Evolutionary conservation across 495 filamentous ascomycete species (phyloP), one percentile per base, ranked within the genome.

Genomic region (Tuber umbilicatum): DNA sequence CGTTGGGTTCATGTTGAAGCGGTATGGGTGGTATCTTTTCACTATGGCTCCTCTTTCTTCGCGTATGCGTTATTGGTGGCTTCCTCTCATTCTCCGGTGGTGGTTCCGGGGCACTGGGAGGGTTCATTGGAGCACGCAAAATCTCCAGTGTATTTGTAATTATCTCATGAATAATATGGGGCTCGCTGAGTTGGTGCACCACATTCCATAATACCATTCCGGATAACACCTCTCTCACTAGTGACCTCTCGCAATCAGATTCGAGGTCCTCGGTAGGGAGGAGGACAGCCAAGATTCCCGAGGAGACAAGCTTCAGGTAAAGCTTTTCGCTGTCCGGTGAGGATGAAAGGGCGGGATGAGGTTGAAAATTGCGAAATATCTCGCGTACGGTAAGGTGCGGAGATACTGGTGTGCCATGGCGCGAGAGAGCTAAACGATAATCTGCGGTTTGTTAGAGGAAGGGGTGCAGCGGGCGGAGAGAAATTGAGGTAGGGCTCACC

Each of bases 251-350:
- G 81, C 93, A 97, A 69, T 86, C 88, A 83, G 96, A 97, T 80
- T 94, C 89, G 16, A 98, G 87, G 79, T 98, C 94, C 81, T 97
- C 94, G 27, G 92, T 95, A 7, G 95, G 95, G 43, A 99, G 86
- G 38, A 98, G 86, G 67, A 97, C 85, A 6, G 93, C 91, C 68
- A 99, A 85, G 68, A 91, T 86, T 6, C 89, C 91, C 27, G 70
- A 55, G 0, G 78, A 60, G 2, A 82, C 39, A 1, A 82, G 71
- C 47, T 76, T 78, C 10, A 82, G 68, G 71, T 82, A 82, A 23
- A 75, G 39, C 1, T 38, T 68, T 41, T 78, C 74, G 14, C 69
- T 73, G 4, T 68, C 67, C 5, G 73, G 45, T 14, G 45, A 41
- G 19, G 70, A 42, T 21, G 67, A 47, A 1, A 78, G 68, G 16